Conservation (phyloP, 192 early-diverging fungal genomes). For the Backusella australiensis region DNA sequence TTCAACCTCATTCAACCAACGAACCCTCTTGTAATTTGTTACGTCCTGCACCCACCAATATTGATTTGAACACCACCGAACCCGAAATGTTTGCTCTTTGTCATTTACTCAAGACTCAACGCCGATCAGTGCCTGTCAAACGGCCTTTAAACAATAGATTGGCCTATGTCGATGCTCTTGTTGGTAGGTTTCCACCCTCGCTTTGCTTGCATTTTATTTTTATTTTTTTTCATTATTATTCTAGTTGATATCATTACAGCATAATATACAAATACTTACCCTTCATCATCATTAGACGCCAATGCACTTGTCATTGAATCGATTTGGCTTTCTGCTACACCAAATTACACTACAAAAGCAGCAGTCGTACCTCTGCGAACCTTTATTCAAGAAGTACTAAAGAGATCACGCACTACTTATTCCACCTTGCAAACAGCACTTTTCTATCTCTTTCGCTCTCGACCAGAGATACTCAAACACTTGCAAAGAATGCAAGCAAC, state of each 20-base stretch:
- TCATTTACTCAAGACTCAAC: not conserved
- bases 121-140: not conserved
- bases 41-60: not conserved
- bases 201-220: not conserved
- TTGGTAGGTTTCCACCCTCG: slow-evolving; percentile 17
- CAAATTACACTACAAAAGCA: slow-evolving; percentile 32
- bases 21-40: not conserved
- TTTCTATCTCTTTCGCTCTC: slow-evolving; percentile 59
- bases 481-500: slow-evolving; percentile 9
- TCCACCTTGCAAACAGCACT: slow-evolving; percentile 75
- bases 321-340: slow-evolving; percentile 42
- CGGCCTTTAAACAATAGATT: slow-evolving; percentile 12
- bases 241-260: not conserved
- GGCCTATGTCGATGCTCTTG: slow-evolving; percentile 35
- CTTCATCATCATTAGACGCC: slow-evolving; percentile 36
- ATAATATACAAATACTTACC: slow-evolving; percentile 1
- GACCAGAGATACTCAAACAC: slow-evolving; percentile 17
- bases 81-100: slow-evolving; percentile 17
- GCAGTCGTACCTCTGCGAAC: slow-evolving; percentile 52
- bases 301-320: slow-evolving; percentile 54
- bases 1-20: not conserved
- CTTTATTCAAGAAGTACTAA: slow-evolving; percentile 71
- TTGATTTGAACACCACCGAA: not conserved
- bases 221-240: not conserved
- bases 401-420: slow-evolving; percentile 69